Percentiles rank a stretch among this genome's conserved stretches.
Conservation (phyloP, 345 rosid genomes). For the Acer campestre region DNA sequence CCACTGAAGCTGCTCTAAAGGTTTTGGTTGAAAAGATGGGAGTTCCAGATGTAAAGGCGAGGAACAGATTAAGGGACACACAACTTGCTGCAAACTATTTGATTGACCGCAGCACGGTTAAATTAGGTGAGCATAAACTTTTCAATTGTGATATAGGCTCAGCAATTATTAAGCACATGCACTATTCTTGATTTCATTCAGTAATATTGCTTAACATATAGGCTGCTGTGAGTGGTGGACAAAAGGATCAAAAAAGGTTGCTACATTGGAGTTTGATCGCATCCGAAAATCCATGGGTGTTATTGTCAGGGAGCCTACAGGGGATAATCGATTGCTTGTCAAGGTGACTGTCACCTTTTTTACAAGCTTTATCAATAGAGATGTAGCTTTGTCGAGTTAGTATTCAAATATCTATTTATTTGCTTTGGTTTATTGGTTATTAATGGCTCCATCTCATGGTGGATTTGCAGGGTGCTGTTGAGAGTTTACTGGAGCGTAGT, state of each 20-base stretch:
- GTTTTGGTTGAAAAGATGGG: conserved; percentile 96
- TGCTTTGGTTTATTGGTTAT: neutral
- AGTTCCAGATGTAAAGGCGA: conserved; percentile 55
- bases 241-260: conserved; percentile 66
- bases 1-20: conserved; percentile 95
- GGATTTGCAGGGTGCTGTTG: conserved; percentile 81
- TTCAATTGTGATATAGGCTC: neutral
- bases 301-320: conserved; percentile 68
- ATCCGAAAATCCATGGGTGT: conserved; percentile 87
- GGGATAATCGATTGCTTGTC: conserved; percentile 73
- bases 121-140: conserved; percentile 52
- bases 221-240: conserved; percentile 88
- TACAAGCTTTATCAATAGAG: neutral
- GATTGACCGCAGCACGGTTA: conserved; percentile 61
- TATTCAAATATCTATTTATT: neutral
- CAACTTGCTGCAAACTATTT: conserved; percentile 59
- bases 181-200: conserved; percentile 9
- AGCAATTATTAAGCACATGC: conserved; percentile 7
- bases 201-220: conserved; percentile 26
- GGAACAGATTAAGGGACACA: conserved; percentile 49
- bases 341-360: conserved; percentile 53
- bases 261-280: conserved; percentile 90
- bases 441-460: conserved; percentile 9
- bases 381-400: neutral
- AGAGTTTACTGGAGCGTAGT: conserved; percentile 82